Evolutionary conservation across 768 basidiomycete genomes (phyloP).

Genomic region (Chiua virens): DNA sequence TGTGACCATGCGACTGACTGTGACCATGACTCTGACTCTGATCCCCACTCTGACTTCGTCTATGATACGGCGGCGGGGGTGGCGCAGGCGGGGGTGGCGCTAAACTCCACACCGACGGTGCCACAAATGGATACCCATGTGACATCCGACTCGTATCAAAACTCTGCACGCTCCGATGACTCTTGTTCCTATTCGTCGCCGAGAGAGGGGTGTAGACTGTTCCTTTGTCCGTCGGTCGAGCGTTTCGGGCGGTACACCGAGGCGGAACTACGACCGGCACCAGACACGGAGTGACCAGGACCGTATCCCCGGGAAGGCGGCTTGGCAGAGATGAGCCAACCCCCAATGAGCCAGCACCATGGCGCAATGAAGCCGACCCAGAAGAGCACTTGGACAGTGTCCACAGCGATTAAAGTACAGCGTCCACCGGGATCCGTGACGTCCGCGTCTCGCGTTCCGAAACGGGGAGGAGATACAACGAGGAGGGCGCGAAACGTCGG

Average conservation of each 20-base stretch:
- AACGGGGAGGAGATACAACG: constrained; percentile 35
- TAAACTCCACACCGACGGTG: constrained; percentile 43
- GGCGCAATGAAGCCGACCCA: constrained; percentile 75
- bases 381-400: constrained; percentile 60
- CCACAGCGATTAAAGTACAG: constrained; percentile 8
- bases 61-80: constrained; percentile 23
- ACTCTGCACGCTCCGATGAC: constrained; percentile 31
- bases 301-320: constrained; percentile 14
- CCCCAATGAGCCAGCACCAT: constrained; percentile 74
- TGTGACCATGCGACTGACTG: too few species aligned
- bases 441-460: constrained; percentile 32
- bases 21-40: too few species aligned
- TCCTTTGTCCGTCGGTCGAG: constrained; percentile 2
- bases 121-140: constrained; percentile 59
- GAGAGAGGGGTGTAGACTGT: constrained; percentile 27
- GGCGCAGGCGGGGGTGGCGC: constrained; percentile 28
- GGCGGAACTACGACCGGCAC: too few species aligned
- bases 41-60: constrained; percentile 2
- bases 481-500: constrained; percentile 48
- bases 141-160: constrained; percentile 45
- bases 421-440: constrained; percentile 13
- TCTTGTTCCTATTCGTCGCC: constrained; percentile 41
- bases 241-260: too few species aligned
- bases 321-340: constrained; percentile 54
- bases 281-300: neutral